Base-by-base conservation (phyloP, 2,329 filamentous ascomycete genomes). In the Fusarium tupiense region DNA sequence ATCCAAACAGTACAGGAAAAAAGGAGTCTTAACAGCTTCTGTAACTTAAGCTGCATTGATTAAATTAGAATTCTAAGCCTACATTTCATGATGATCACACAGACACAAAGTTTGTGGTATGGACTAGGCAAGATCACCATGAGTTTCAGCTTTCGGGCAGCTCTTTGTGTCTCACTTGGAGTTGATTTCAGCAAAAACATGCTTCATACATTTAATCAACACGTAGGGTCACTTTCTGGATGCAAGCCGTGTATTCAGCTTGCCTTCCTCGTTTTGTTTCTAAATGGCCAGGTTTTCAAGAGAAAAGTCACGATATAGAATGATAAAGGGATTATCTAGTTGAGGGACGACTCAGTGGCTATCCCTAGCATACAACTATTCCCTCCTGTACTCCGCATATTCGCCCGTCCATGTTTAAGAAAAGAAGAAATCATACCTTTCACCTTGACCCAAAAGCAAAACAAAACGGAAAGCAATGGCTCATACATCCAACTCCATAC, bases 401-500 rank as follows among this genome's bases (percentile, higher is more conserved):
- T 73, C 62, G 69, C 61, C 61, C 29, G 35, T 60, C 61, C 64
- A 73, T 50, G 61, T 47, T 59, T 56, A 41, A 56, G 43, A 75
- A 61, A 41, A 29, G 56, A 59, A 50, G 47, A 65, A 68, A 71
- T 53, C 47, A 68, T 68, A 37, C 38, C 66, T 56, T 44, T 37
- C 52, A 68, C 63, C 35, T 53, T 56, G 62, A 26, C 46, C 53
- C 59, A 29, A 61, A 67, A 59, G 54, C 24, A 65, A 33, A 47
- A 61, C 22, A 57, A 73, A 46, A 46, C 57, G 53, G 59, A 70
- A 74, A 75, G 56, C 72, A 73, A 63, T 67, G 59, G 38, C 63
- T 75, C 73, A 56, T 56, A 75, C 73, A 75, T 76, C 73, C 73
- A 75, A 75, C 70, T 74, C 73, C 73, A 56, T 46, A 40, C 73